Evolutionary conservation across 257 asterid species (phyloP).

Genomic region (Buddleja alternifolia): DNA sequence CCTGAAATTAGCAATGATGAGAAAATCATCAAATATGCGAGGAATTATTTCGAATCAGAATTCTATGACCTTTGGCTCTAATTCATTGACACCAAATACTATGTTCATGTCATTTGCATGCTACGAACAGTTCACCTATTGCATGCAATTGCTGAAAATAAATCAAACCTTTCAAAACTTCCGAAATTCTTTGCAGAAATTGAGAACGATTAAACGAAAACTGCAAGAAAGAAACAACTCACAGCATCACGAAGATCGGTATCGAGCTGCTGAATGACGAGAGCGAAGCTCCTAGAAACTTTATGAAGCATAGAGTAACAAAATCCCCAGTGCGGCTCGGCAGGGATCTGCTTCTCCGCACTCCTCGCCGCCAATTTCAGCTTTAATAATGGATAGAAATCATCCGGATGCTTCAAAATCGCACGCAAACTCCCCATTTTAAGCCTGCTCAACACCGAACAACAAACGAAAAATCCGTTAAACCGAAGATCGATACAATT

Average conservation of each 20-base stretch:
- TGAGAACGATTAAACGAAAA: slow-evolving; percentile 4
- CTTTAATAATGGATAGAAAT: slow-evolving; percentile 81
- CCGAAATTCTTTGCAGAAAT: neutral
- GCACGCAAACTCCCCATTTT: slow-evolving; percentile 75
- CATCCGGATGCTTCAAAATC: slow-evolving; percentile 83
- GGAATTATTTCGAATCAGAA: neutral
- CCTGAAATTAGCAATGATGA: neutral
- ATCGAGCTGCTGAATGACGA: slow-evolving; percentile 93
- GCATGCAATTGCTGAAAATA: slow-evolving; percentile 5
- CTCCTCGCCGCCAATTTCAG: slow-evolving; percentile 66
- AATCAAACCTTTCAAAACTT: neutral
- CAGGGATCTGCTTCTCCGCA: slow-evolving; percentile 89
- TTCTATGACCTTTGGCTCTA: neutral
- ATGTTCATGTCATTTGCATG: neutral
- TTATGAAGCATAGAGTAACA: slow-evolving; percentile 87
- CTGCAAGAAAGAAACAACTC: slow-evolving; percentile 23
- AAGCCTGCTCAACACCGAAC: slow-evolving; percentile 31
- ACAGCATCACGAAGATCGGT: slow-evolving; percentile 96
- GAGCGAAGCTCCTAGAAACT: slow-evolving; percentile 88
- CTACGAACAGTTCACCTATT: slow-evolving; percentile 1
- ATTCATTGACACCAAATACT: neutral
- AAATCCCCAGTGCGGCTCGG: slow-evolving; percentile 93
- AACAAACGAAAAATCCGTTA: slow-evolving; percentile 14
- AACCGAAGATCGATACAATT: slow-evolving; percentile 17
- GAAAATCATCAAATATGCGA: neutral